Evolutionary conservation across 352 stramenopile genomes (phyloP), one percentile per base, ranked within the genome.

Genomic region (Phytophthora sansomeana): DNA sequence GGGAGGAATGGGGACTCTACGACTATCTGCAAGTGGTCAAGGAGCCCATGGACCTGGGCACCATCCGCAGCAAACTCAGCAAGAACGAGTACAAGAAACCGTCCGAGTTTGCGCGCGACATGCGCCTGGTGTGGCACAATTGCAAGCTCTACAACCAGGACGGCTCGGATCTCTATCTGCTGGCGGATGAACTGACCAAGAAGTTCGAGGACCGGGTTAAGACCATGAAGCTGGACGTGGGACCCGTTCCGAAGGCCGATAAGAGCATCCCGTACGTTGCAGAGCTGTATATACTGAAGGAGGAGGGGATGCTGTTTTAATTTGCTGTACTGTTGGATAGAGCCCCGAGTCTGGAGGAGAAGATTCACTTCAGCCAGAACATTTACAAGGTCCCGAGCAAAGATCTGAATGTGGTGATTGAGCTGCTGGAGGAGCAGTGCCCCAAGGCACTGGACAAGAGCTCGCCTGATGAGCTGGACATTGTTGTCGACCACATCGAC

Each of bases 11-110:
- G 87, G 87, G 85, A 8, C 80, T 98, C 13, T 90, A 93, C 51
- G 91, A 97, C 79, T 98, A 98, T 76, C 69, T 96, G 36, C 78
- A 96, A 62, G 80, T 97, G 47, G 86, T 98, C 33, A 98, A 97
- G 64, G 81, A 86, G 59, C 92, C 92, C 35, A 97, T 97, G 90
- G 92, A 98, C 69, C 77, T 98, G 30, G 90, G 90, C 39, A 96
- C 92, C 28, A 89, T 98, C 41, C 86, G 85, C 58, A 72, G 9
- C 49, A 95, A 93, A 68, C 69, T 96, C 10, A 67, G 48, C 59
- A 94, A 93, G 69, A 84, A 81, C 33, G 86, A 95, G 63, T 95
- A 96, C 83, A 91, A 92, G 62, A 95, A 93, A 46, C 64, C 81
- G n/a, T 63, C 63, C 21, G 86, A 93, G 44, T 95, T 96, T 85